Conservation (phyloP, 2,329 filamentous ascomycete genomes). For the Pseudopithomyces chartarum region DNA sequence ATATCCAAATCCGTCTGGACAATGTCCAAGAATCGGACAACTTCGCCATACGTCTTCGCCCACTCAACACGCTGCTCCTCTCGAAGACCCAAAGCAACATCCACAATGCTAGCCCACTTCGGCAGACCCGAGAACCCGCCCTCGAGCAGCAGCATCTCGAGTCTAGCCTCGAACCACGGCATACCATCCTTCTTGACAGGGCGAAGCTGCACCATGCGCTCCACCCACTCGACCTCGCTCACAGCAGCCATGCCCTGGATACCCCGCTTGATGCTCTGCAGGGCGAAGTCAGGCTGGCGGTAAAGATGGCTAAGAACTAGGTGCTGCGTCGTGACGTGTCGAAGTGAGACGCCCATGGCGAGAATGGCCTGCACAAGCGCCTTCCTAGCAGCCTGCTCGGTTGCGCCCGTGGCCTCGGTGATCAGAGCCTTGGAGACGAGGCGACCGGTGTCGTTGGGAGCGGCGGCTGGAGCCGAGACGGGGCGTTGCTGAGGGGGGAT, state of each 20-base stretch:
- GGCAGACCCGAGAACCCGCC: slow-evolving; percentile 15
- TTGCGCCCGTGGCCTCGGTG: slow-evolving; percentile 15
- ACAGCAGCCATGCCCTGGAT: slow-evolving; percentile 22
- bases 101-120: slow-evolving; percentile 19
- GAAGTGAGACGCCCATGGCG: background rate
- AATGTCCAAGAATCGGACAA: slow-evolving; percentile 16
- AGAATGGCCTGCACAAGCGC: slow-evolving; percentile 19
- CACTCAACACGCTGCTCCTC: slow-evolving; percentile 14
- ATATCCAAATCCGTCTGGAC: background rate
- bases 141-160: slow-evolving; percentile 26
- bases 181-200: slow-evolving; percentile 16
- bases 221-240: slow-evolving; percentile 15
- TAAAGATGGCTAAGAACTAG: slow-evolving; percentile 17
- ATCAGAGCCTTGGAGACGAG: slow-evolving; percentile 14
- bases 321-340: slow-evolving; percentile 14
- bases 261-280: slow-evolving; percentile 17
- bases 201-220: slow-evolving; percentile 13
- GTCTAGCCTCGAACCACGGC: slow-evolving; percentile 18
- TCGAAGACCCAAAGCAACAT: slow-evolving; percentile 13
- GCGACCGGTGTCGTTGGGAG: slow-evolving; percentile 25
- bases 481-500: background rate
- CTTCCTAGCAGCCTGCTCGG: slow-evolving; percentile 6
- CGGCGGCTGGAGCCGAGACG: slow-evolving; percentile 6
- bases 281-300: background rate
- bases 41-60: slow-evolving; percentile 16